These are phyloP conservation scores for Boletus rubescentipes DNA, from an alignment of 768 basidiomycete genomes.

Conservation along the genomic window DNA sequence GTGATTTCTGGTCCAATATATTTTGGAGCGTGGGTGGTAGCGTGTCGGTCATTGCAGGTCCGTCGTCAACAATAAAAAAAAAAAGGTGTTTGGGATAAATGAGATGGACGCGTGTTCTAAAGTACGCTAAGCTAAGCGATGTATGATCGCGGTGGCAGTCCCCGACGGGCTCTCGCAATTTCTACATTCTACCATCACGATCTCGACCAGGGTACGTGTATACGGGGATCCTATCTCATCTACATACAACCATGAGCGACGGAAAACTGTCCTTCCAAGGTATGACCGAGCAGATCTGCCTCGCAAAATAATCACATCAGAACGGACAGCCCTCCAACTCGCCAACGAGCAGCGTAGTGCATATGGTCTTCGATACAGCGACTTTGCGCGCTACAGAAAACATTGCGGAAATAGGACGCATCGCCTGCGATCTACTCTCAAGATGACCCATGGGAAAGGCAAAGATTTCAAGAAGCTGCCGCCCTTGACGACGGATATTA, in stretches of 20 bases:
- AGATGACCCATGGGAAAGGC: constrained; percentile 85
- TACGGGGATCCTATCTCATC: not conserved
- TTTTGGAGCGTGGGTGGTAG: constrained; percentile 90
- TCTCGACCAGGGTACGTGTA: not conserved
- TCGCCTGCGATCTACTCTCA: constrained; percentile 78
- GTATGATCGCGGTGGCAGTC: constrained; percentile 6
- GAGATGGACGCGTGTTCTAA: constrained; percentile 23
- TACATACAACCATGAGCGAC: constrained; percentile 24
- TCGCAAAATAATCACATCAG: constrained; percentile 2
- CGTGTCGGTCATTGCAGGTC: constrained; percentile 50
- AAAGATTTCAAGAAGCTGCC: constrained; percentile 87
- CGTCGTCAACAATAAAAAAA: constrained; percentile 11
- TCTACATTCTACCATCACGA: constrained; percentile 18
- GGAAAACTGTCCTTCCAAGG: constrained; percentile 40
- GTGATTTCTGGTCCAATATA: constrained; percentile 84
- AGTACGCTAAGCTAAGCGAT: constrained; percentile 12
- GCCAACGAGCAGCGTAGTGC: constrained; percentile 87
- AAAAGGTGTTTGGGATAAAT: not conserved
- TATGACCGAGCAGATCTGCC: constrained; percentile 22
- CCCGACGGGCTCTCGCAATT: constrained; percentile 1
- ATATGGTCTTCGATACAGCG: constrained; percentile 89
- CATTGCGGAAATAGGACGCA: constrained; percentile 92
- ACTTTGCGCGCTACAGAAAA: constrained; percentile 87
- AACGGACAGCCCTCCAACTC: constrained; percentile 68
- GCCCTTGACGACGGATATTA: constrained; percentile 58